Evolutionary conservation across 352 stramenopile genomes (phyloP).

Genomic region (Phytopythium kandeliae): DNA sequence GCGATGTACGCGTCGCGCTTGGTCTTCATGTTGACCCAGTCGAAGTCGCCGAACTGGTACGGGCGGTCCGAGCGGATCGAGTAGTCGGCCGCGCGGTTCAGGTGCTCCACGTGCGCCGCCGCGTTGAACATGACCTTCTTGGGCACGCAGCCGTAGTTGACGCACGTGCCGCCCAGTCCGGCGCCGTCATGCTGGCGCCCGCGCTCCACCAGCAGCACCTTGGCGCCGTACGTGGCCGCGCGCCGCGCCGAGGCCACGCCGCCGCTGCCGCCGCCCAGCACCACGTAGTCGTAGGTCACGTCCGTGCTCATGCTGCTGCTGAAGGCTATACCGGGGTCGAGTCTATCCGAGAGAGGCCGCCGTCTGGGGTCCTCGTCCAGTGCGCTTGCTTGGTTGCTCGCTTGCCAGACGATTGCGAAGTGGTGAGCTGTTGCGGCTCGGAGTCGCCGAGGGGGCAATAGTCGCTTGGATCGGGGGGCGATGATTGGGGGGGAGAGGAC

Average conservation of each 20-base stretch:
- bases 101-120: constrained; percentile 74
- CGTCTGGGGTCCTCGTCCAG: not conserved
- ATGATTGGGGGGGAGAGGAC: not conserved
- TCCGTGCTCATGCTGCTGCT: constrained; percentile 33
- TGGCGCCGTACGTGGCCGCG: constrained; percentile 91
- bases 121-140: constrained; percentile 99
- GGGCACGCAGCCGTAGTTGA: constrained; percentile 98
- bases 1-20: constrained; percentile 94
- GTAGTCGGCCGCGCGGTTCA: constrained; percentile 61
- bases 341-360: not conserved
- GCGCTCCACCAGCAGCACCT: constrained; percentile 94
- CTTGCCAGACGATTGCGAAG: not conserved
- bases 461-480: not conserved
- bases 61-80: constrained; percentile 42
- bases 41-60: constrained; percentile 71
- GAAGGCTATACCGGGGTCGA: not conserved
- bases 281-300: constrained; percentile 84
- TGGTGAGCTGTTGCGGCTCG: not conserved
- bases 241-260: constrained; percentile 91
- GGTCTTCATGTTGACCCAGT: constrained; percentile 91
- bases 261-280: constrained; percentile 88
- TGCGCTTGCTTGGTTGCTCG: constrained; percentile 1
- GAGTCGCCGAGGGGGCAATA: not conserved
- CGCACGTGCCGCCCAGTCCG: constrained; percentile 93
- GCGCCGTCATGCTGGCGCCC: constrained; percentile 49